Conservation (phyloP, 352 stramenopile species). For the Globisporangium megalacanthum region DNA sequence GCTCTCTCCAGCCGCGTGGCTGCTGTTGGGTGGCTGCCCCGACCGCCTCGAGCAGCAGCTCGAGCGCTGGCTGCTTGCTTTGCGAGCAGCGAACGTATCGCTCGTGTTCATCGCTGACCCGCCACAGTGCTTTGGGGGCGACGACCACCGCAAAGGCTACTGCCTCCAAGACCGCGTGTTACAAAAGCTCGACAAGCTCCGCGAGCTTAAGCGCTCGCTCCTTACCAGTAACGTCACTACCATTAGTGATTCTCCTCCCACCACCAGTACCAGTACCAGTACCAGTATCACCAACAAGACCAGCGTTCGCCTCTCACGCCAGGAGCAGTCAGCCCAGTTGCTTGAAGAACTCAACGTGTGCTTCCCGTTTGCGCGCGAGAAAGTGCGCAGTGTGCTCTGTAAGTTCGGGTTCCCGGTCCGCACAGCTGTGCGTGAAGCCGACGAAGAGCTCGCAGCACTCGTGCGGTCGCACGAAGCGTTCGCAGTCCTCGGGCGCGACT, state of each 20-base stretch:
- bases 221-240: constrained; percentile 6
- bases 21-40: constrained; percentile 56
- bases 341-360: constrained; percentile 60
- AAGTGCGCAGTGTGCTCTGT: constrained; percentile 51
- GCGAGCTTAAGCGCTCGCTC: constrained; percentile 28
- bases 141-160: constrained; percentile 57
- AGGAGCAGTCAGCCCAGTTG: constrained; percentile 16
- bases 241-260: not conserved
- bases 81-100: constrained; percentile 34
- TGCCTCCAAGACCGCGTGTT: constrained; percentile 44
- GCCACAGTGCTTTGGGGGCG: constrained; percentile 66
- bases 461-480: constrained; percentile 47
- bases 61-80: constrained; percentile 35
- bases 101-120: constrained; percentile 74
- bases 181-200: constrained; percentile 49
- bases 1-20: constrained; percentile 36
- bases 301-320: constrained; percentile 7
- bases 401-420: constrained; percentile 41
- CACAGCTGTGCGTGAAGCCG: constrained; percentile 62
- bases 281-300: not conserved
- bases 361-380: constrained; percentile 75
- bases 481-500: constrained; percentile 78
- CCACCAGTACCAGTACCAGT: not conserved
- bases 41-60: constrained; percentile 39
- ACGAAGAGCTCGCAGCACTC: constrained; percentile 66